Conservation (phyloP, 208 protist species). For the Endotrypanum monterogeii region DNA sequence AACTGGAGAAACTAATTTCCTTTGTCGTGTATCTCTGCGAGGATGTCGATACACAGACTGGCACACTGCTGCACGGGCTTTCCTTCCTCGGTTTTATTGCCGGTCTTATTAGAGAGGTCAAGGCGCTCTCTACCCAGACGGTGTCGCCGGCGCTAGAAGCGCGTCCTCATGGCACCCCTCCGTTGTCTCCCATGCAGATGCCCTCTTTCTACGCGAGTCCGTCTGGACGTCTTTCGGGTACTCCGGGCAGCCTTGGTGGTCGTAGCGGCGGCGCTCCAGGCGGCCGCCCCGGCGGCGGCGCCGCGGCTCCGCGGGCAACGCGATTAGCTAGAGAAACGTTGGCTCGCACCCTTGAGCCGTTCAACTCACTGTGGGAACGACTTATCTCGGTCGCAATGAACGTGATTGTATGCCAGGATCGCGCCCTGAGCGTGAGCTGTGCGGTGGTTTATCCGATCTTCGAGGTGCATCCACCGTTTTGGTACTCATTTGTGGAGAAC, state of each 20-base stretch:
- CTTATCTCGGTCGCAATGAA: slow-evolving; percentile 80
- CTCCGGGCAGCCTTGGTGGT: slow-evolving; percentile 30
- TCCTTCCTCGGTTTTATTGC: slow-evolving; percentile 82
- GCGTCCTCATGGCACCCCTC: slow-evolving; percentile 31
- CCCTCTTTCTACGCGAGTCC: slow-evolving; percentile 51
- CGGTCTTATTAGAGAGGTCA: slow-evolving; percentile 69
- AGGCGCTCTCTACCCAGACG: slow-evolving; percentile 47
- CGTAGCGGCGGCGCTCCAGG: slow-evolving; percentile 24
- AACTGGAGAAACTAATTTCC: slow-evolving; percentile 62
- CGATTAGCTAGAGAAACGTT: slow-evolving; percentile 49
- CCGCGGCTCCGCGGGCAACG: slow-evolving; percentile 21
- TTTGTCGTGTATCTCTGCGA: slow-evolving; percentile 67
- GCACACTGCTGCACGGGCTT: slow-evolving; percentile 60
- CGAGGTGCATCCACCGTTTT: slow-evolving; percentile 84
- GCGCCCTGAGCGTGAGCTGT: slow-evolving; percentile 68
- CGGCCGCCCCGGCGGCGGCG: slow-evolving; percentile 9
- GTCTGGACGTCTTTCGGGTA: slow-evolving; percentile 37
- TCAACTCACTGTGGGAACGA: slow-evolving; percentile 68
- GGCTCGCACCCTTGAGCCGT: slow-evolving; percentile 62
- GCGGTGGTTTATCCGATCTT: slow-evolving; percentile 82
- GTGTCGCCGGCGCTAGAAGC: slow-evolving; percentile 22
- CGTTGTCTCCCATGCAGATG: slow-evolving; percentile 54
- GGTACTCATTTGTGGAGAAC: slow-evolving; percentile 70
- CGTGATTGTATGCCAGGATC: slow-evolving; percentile 83
- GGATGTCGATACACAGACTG: slow-evolving; percentile 59